Evolutionary conservation across 148 eudicot species (phyloP).

Genomic region (Silene conica): DNA sequence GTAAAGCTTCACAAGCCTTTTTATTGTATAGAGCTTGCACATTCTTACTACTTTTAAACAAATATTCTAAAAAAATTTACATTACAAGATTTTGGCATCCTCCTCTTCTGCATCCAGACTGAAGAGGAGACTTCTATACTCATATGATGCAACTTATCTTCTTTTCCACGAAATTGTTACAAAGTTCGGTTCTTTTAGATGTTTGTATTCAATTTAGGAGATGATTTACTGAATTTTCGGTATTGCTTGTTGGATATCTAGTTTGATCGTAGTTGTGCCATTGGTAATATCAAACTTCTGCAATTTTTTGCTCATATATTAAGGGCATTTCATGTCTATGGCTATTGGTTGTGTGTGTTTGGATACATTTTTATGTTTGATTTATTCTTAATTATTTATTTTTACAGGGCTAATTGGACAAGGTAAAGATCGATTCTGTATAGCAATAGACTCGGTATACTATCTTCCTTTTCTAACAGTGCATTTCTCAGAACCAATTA

Average conservation of each 20-base stretch:
- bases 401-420: constrained; percentile 54
- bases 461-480: background rate
- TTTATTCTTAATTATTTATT: constrained; percentile 2
- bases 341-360: background rate
- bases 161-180: background rate
- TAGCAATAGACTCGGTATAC: constrained; percentile 85
- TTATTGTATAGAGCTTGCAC: background rate
- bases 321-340: background rate
- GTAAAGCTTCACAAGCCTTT: constrained; percentile 26
- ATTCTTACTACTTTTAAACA: background rate
- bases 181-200: background rate
- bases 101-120: background rate
- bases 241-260: background rate
- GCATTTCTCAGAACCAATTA: background rate
- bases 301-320: background rate
- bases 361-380: background rate
- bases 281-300: background rate
- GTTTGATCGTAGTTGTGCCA: background rate
- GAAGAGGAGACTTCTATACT: background rate
- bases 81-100: background rate
- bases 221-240: background rate
- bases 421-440: constrained; percentile 59
- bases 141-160: background rate
- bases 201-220: background rate
- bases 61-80: background rate